Evolutionary conservation across 2,329 filamentous ascomycete species (phyloP).

Genomic region (Colletotrichum navitas): DNA sequence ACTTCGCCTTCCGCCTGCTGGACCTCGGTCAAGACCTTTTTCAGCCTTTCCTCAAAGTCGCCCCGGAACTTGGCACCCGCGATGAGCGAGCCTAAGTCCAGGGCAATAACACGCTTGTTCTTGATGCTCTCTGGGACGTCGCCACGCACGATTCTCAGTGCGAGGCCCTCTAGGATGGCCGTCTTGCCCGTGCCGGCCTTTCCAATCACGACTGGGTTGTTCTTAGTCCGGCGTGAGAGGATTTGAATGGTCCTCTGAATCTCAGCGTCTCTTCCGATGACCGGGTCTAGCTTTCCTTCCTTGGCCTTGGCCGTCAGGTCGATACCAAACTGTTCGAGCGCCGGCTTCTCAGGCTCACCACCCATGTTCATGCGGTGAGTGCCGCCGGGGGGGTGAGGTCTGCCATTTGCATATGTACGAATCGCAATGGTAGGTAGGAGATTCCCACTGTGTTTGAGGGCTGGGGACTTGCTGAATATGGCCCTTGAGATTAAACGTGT

Average conservation of each 20-base stretch:
- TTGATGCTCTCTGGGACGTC: slow-evolving; percentile 97
- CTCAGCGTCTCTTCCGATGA: slow-evolving; percentile 92
- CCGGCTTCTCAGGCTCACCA: slow-evolving; percentile 80
- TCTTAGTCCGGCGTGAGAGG: slow-evolving; percentile 91
- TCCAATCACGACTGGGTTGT: slow-evolving; percentile 95
- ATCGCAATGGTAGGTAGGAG: slow-evolving; percentile 56
- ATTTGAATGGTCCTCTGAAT: slow-evolving; percentile 97
- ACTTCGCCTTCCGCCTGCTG: slow-evolving; percentile 89
- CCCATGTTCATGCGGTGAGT: slow-evolving; percentile 95
- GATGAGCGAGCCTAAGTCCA: slow-evolving; percentile 93
- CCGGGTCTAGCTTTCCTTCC: slow-evolving; percentile 92
- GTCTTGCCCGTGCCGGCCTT: slow-evolving; percentile 94
- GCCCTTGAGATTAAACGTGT: slow-evolving; percentile 42
- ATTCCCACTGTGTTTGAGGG: slow-evolving; percentile 38
- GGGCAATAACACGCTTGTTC: slow-evolving; percentile 87
- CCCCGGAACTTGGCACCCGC: slow-evolving; percentile 96
- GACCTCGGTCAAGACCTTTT: slow-evolving; percentile 91
- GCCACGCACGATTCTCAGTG: slow-evolving; percentile 88
- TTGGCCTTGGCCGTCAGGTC: slow-evolving; percentile 89
- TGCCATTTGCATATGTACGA: slow-evolving; percentile 75
- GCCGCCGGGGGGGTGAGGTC: slow-evolving; percentile 89
- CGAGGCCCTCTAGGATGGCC: slow-evolving; percentile 90
- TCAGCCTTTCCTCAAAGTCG: slow-evolving; percentile 95
- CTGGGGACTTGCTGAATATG: slow-evolving; percentile 23
- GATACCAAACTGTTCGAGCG: slow-evolving; percentile 90